These are phyloP conservation scores for Calonectria montana DNA, from an alignment of 2,329 filamentous ascomycete species.

Conservation along the genomic window DNA sequence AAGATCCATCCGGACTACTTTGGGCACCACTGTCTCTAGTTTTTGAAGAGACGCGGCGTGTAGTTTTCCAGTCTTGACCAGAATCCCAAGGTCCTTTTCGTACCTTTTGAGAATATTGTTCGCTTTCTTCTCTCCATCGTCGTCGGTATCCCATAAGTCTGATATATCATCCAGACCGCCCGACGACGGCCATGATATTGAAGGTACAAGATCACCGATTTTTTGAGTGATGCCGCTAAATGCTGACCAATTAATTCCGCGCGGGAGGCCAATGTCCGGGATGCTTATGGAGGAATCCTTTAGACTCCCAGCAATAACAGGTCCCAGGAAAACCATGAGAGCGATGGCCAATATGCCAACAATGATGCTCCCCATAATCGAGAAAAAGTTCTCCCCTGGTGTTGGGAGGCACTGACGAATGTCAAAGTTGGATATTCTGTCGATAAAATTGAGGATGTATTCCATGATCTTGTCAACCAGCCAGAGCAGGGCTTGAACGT, in stretches of 20 bases:
- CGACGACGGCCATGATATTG: slow-evolving; percentile 42
- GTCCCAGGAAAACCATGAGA: neutral
- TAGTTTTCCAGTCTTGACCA: slow-evolving; percentile 46
- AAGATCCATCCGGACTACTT: slow-evolving; percentile 65
- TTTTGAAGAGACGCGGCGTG: slow-evolving; percentile 54
- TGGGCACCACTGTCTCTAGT: slow-evolving; percentile 65
- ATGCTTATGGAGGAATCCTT: slow-evolving; percentile 11
- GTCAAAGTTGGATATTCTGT: slow-evolving; percentile 24
- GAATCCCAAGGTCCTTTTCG: slow-evolving; percentile 43
- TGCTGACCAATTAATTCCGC: slow-evolving; percentile 24
- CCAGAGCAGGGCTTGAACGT: slow-evolving; percentile 42
- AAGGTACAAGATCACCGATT: slow-evolving; percentile 39
- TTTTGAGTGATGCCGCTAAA: slow-evolving; percentile 29
- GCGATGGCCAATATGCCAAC: slow-evolving; percentile 21
- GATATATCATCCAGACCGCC: slow-evolving; percentile 27
- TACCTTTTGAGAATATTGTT: slow-evolving; percentile 42
- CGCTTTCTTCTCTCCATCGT: slow-evolving; percentile 30
- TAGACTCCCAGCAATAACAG: slow-evolving; percentile 5
- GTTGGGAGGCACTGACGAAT: neutral
- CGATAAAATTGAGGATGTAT: slow-evolving; percentile 27
- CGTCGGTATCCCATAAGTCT: slow-evolving; percentile 30
- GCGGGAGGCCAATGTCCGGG: slow-evolving; percentile 11
- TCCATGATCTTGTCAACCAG: slow-evolving; percentile 36
- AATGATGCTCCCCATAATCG: neutral
- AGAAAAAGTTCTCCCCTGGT: neutral